Base-by-base conservation (phyloP, 2,329 filamentous ascomycete genomes). In the Huntiella moniliformis region DNA sequence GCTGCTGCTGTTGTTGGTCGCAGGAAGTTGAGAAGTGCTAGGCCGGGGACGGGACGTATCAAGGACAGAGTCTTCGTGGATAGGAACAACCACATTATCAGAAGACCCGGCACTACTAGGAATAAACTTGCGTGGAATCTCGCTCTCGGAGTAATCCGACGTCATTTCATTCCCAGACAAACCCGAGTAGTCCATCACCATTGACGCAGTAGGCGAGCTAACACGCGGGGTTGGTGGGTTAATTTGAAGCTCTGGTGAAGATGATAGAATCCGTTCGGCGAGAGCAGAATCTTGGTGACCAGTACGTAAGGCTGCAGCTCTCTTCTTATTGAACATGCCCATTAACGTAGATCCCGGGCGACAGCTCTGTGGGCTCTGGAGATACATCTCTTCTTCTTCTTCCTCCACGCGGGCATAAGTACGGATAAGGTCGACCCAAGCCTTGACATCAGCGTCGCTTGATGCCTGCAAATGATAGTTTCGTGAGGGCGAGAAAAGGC, bases 381-480 rank as follows among this genome's bases (percentile, higher is more conserved):
- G 59, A 44, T 84, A 71, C 67, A 91, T 76, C 51, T 91, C 83
- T 54, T 87, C 81, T 54, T 94, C 86, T 42, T 91, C 83, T 56
- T 91, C 82, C 52, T 93, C 85, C 50, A 92, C 83, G 47, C 82
- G 76, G 13, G 86, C 83, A 55, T 91, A 79, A 47, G 67, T 67
- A 41, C 86, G 74, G 55, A 96, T 87, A 44, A 82, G 63, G 18
- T 82, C 70, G 13, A 95, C 82, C 91, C 91, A 98, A 56, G 82
- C 77, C 51, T 82, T 73, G 4, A 84, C 83, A 51, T 95, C 87
- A 49, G 74, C 67, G 43, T 77, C 72, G 3, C 73, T 79, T 31
- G 68, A 59, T 1, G 84, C 86, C 60, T 93, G 82, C 50, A 98
- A 77, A 56, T 95, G 86, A 62, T 81, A 94, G 63, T 95, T 96